A percentile compares a stretch with the other conserved stretches of the same genome.
Conservation (phyloP, 371 early-diverging fungal genomes). For the Choanephora cucurbitarum region DNA sequence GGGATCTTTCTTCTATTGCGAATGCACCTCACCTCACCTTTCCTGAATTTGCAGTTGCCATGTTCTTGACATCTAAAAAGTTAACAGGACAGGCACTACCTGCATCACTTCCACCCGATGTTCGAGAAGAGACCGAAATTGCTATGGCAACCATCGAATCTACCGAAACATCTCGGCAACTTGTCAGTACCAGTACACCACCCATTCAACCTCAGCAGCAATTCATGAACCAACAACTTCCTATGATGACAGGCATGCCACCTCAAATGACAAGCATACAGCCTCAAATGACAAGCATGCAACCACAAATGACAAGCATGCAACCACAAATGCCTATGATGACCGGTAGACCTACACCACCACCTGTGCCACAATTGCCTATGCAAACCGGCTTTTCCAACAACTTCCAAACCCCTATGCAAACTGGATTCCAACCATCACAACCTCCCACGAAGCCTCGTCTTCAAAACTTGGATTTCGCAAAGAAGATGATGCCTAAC, state of each 20-base stretch:
- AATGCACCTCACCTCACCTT: constrained; percentile 49
- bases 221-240: constrained; percentile 13
- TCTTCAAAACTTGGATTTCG: constrained; percentile 46
- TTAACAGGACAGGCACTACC: constrained; percentile 49
- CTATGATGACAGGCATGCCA: constrained; percentile 14
- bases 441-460: constrained; percentile 31
- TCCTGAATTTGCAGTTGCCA: constrained; percentile 63
- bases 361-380: constrained; percentile 19
- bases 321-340: constrained; percentile 25
- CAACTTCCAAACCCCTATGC: constrained; percentile 25
- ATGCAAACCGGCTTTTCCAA: constrained; percentile 19
- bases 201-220: constrained; percentile 24
- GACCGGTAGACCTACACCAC: constrained; percentile 23
- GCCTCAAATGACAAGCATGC: constrained; percentile 22
- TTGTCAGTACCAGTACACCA: constrained; percentile 7
- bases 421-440: constrained; percentile 25
- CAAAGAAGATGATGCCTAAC: constrained; percentile 56
- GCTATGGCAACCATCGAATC: constrained; percentile 57
- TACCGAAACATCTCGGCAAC: constrained; percentile 32
- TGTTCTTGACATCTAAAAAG: constrained; percentile 55
- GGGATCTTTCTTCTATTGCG: constrained; percentile 53
- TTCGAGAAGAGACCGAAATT: constrained; percentile 49
- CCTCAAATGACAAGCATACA: constrained; percentile 19
- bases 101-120: constrained; percentile 33
- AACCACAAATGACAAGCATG: constrained; percentile 19